Conservation (phyloP, 768 basidiomycete species). For the Ephemerocybe angulata region DNA sequence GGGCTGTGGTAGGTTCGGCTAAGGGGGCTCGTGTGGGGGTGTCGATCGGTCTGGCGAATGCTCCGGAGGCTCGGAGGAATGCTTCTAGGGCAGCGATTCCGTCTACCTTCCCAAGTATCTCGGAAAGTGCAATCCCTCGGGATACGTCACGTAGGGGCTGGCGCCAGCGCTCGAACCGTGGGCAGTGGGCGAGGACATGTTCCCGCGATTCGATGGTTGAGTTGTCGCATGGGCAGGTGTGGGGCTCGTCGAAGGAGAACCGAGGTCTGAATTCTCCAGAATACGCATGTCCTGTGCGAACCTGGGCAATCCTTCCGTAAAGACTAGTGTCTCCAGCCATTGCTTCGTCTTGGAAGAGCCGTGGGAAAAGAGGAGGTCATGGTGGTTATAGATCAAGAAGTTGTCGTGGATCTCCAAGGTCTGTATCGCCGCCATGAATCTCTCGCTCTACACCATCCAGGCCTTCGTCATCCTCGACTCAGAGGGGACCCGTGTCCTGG, state of each 20-base stretch:
- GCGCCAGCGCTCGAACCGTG: constrained; percentile 5
- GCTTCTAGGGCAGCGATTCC: constrained; percentile 20
- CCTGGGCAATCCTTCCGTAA: constrained; percentile 22
- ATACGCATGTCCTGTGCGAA: constrained; percentile 23
- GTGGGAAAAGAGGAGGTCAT: no score
- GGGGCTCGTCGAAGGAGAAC: constrained; percentile 14
- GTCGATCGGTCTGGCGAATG: constrained; percentile 14
- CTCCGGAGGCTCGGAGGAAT: constrained; percentile 16
- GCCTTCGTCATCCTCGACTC: constrained; percentile 90
- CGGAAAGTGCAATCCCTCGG: constrained; percentile 9
- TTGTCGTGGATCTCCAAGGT: constrained; percentile 22
- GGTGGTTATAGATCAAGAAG: no score
- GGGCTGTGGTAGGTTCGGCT: no score
- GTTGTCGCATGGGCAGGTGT: constrained; percentile 22
- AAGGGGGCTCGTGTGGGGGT: no score
- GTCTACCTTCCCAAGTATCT: constrained; percentile 18
- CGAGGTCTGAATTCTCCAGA: constrained; percentile 24
- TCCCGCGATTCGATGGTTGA: constrained; percentile 19
- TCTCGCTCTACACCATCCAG: constrained; percentile 83
- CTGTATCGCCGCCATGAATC: constrained; percentile 51
- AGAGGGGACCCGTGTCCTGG: constrained; percentile 92
- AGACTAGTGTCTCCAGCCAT: no score
- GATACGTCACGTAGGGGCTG: not conserved
- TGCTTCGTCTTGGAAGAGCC: no score
- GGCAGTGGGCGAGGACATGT: constrained; percentile 22